Evolutionary conservation across 2,329 filamentous ascomycete species (phyloP).

Genomic region (Metarhizium rileyi): DNA sequence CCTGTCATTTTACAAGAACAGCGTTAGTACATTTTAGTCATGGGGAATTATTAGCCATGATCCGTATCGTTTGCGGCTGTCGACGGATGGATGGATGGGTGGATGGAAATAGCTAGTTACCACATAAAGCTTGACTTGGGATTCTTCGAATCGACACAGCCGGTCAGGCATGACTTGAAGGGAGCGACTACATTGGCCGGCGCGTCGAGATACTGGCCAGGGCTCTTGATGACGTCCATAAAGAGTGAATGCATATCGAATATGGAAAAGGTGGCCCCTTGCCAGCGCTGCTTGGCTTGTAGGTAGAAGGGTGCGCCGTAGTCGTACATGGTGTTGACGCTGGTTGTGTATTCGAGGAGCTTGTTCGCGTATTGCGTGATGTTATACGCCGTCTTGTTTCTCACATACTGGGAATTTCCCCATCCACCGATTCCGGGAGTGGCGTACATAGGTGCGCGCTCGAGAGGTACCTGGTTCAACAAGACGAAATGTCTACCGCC

Average conservation of each 20-base stretch:
- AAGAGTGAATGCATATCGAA: slow-evolving; percentile 59
- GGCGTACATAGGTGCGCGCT: slow-evolving; percentile 58
- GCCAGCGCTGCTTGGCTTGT: slow-evolving; percentile 36
- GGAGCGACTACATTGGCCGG: slow-evolving; percentile 53
- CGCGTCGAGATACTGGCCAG: slow-evolving; percentile 49
- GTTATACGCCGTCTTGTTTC: slow-evolving; percentile 35
- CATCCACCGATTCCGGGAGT: slow-evolving; percentile 2
- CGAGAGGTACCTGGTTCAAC: slow-evolving; percentile 57
- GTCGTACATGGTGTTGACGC: slow-evolving; percentile 38
- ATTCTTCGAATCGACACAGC: slow-evolving; percentile 29
- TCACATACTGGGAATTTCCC: slow-evolving; percentile 31
- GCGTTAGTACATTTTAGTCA: not conserved
- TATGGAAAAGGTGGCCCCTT: slow-evolving; percentile 50
- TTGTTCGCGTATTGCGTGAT: slow-evolving; percentile 35
- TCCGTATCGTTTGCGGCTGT: too few relatives aligned
- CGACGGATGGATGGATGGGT: not conserved
- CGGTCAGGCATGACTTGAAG: slow-evolving; percentile 41
- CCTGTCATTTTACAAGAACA: slow-evolving; percentile 14
- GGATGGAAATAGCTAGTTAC: too few relatives aligned
- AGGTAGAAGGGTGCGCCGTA: slow-evolving; percentile 40
- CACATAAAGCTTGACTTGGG: slow-evolving; percentile 56
- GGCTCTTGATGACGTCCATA: slow-evolving; percentile 53
- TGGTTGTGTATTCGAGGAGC: slow-evolving; percentile 36
- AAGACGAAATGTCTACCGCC: slow-evolving; percentile 65
- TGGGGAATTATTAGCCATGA: too few relatives aligned